Evolutionary conservation across 495 filamentous ascomycete genomes (phyloP), one percentile per base, ranked within the genome.

Genomic region (Sabuloglossum arenarium): DNA sequence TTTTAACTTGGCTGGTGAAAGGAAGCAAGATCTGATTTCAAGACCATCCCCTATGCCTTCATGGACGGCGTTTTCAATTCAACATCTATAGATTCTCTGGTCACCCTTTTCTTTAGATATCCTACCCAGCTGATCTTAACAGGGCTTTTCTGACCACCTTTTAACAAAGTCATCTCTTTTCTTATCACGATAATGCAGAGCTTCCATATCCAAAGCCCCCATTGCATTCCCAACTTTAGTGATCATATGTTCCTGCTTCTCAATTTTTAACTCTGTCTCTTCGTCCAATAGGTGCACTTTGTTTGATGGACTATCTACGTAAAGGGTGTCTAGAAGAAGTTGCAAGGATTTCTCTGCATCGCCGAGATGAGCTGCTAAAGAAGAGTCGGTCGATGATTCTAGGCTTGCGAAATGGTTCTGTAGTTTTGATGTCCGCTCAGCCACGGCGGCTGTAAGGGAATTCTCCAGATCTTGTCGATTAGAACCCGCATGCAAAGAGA

Each of bases 1-100:
- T 98, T 60, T 68, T 98, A 62, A 81, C 79, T n/a, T 98, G 85
- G 79, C 74, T 98, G 77, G 79, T 96, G 19, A 90, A 81, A 72
- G 78, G 85, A 64, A 73, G 69, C 21, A 56, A 56, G 3, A 54
- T 51, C 24, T 21, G 28, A 29, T 51, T 5, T 29, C 14, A 19
- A 51, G 42, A 46, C 5, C 4, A 8, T 46, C 42, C 6, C 4
- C 21, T 19, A 6, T 19, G 6, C 42, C 14, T 23, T 46, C 16
- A 29, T 27, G 28, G 47, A 14, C 5, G 23, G 47, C 47, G 25
- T 51, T 51, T n/a, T 51, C 9, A 23, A 51, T 6, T 29, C 25
- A 28, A 29, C 24, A 19, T 9, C 21, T 11, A 8, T 12, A 27
- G 39, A 23, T 5, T 21, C 21, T 3, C n/a, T 23, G 6, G n/a